Conservation (phyloP, 176 grass and related monocot genomes). For the Oryza brachyantha region DNA sequence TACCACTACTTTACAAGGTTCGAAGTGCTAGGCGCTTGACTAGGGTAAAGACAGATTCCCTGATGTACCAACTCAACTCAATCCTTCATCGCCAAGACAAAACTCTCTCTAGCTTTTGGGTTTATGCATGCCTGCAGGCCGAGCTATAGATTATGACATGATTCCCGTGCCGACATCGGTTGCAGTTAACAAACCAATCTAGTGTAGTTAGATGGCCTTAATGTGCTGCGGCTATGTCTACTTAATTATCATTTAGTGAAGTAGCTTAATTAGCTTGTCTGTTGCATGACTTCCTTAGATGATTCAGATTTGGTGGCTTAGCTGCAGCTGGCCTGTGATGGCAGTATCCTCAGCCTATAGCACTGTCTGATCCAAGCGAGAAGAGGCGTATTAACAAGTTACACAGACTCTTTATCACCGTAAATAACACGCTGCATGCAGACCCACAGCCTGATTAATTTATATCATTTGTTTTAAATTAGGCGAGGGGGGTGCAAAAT, state of each 20-base stretch:
- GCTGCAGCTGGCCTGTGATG: conserved; percentile 22
- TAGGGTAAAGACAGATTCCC: not conserved
- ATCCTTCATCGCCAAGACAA: not conserved
- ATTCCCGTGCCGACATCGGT: conserved; percentile 44
- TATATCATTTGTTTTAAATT: not conserved
- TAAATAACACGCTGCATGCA: not conserved
- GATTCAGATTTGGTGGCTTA: conserved; percentile 9
- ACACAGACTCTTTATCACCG: not conserved
- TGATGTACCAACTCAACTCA: not conserved
- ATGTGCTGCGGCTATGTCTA: not conserved
- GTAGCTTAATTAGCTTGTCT: conserved; percentile 11
- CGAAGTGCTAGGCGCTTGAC: not conserved
- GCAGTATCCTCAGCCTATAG: not conserved
- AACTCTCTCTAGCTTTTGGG: conserved; percentile 24
- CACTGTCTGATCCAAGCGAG: not conserved
- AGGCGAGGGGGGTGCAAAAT: not conserved
- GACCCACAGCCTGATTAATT: not conserved
- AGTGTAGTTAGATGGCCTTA: not conserved
- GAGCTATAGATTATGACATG: not conserved
- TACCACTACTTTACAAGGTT: not conserved
- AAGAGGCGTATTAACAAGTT: not conserved
- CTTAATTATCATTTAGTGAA: not conserved
- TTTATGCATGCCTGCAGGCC: not conserved
- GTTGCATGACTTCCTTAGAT: conserved; percentile 16
- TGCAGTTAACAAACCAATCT: conserved; percentile 33